These are phyloP conservation scores for Bimuria novae-zelandiae DNA, from an alignment of 2,329 filamentous ascomycete species.

Conservation along the genomic window DNA sequence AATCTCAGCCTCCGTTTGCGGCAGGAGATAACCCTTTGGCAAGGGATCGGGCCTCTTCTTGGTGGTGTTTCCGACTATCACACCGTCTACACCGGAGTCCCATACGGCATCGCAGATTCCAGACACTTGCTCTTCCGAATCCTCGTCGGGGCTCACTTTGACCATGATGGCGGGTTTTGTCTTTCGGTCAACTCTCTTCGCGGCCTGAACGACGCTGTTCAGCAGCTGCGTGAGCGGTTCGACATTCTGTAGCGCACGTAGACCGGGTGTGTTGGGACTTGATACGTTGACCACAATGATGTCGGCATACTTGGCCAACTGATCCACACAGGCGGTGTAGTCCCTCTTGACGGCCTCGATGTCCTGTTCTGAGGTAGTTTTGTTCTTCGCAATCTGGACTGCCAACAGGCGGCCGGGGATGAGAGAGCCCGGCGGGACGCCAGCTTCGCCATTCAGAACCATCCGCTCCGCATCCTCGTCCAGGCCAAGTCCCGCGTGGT, in stretches of 20 bases:
- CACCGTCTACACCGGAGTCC: conserved; percentile 81
- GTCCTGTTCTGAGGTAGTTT: conserved; percentile 82
- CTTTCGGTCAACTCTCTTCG: conserved; percentile 69
- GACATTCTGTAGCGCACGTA: conserved; percentile 82
- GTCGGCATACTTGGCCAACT: conserved; percentile 85
- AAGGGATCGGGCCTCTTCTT: conserved; percentile 76
- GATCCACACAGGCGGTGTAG: conserved; percentile 87
- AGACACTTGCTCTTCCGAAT: conserved; percentile 78
- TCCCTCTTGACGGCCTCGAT: conserved; percentile 77
- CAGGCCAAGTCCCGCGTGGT: conserved; percentile 67
- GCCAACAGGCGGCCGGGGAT: conserved; percentile 75
- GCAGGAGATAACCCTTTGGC: conserved; percentile 68
- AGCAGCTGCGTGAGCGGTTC: conserved; percentile 83
- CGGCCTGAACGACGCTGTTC: conserved; percentile 79
- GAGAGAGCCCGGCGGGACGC: conserved; percentile 83
- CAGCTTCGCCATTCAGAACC: conserved; percentile 75
- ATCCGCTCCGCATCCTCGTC: conserved; percentile 67
- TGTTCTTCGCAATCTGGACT: conserved; percentile 97
- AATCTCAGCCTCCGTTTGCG: conserved; percentile 67
- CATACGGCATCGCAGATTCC: conserved; percentile 73
- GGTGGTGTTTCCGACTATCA: conserved; percentile 97
- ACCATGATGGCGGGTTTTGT: conserved; percentile 88
- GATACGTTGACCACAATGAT: conserved; percentile 98
- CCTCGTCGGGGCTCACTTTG: conserved; percentile 96
- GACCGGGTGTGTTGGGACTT: conserved; percentile 91